A percentile compares a stretch with the other conserved stretches of the same genome.
Evolutionary conservation across 78 protist species (phyloP).

Genomic region (Blattamonas nauphoetae): DNA sequence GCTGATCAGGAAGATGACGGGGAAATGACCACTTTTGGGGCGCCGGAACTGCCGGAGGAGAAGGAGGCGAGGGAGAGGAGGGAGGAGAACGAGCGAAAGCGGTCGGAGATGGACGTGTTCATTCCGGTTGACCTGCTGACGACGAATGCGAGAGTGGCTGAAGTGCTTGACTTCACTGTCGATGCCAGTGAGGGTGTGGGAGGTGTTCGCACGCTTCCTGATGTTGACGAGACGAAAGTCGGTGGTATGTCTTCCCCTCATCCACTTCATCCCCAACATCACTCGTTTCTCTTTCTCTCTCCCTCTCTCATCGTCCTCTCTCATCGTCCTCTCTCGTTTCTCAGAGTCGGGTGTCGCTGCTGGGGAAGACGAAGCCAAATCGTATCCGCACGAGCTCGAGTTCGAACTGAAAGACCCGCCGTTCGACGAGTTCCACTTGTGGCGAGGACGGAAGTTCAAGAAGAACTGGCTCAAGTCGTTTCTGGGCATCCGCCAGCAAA

Average conservation of each 20-base stretch:
- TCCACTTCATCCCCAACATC: no score
- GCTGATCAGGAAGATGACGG: background rate
- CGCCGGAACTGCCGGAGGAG: background rate
- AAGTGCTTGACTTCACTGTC: background rate
- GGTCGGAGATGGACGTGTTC: background rate
- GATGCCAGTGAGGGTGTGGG: background rate
- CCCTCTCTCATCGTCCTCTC: no score
- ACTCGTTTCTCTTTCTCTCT: no score
- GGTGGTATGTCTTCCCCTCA: no score
- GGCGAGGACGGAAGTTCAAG: background rate
- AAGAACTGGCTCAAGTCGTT: background rate
- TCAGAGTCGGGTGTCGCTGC: background rate
- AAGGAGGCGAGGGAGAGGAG: background rate
- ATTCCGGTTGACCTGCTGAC: background rate
- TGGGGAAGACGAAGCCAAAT: background rate
- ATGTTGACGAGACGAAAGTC: background rate
- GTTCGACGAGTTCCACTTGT: background rate
- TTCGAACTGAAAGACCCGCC: slow-evolving; percentile 7
- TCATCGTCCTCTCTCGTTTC: no score
- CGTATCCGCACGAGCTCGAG: slow-evolving; percentile 6
- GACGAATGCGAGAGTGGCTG: background rate
- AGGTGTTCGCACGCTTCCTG: slow-evolving; percentile 3
- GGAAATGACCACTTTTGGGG: no score
- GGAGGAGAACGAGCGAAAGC: background rate
- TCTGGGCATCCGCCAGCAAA: background rate